Evolutionary conservation across 768 basidiomycete species (phyloP).

Genomic region (Boletus subcaerulescens): DNA sequence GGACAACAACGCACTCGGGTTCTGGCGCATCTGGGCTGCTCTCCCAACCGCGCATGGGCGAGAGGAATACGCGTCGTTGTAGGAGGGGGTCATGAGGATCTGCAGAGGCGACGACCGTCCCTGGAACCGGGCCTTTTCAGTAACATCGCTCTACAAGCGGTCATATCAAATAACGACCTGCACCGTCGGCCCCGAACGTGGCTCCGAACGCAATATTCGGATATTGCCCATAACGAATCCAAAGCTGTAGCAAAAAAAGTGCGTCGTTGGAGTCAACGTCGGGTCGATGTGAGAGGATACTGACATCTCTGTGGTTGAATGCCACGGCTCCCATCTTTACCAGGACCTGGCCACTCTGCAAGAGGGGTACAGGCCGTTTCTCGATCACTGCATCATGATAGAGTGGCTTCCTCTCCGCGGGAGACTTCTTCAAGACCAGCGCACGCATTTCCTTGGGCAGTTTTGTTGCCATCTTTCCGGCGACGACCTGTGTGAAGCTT

Average conservation of each 20-base stretch:
- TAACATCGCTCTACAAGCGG: not conserved
- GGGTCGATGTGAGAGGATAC: constrained; percentile 1
- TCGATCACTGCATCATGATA: constrained; percentile 59
- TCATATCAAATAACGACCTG: constrained; percentile 48
- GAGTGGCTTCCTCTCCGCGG: constrained; percentile 37
- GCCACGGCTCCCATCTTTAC: constrained; percentile 67
- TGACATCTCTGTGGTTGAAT: constrained; percentile 77
- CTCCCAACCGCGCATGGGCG: constrained; percentile 77
- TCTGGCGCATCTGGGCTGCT: constrained; percentile 63
- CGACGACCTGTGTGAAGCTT: too few species aligned
- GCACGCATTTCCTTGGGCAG: constrained; percentile 46
- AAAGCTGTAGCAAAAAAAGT: constrained; percentile 45
- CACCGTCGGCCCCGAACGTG: constrained; percentile 70
- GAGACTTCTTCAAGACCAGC: constrained; percentile 46
- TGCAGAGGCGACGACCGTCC: constrained; percentile 58
- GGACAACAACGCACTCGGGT: constrained; percentile 41
- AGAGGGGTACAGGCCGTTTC: constrained; percentile 44
- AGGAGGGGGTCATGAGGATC: constrained; percentile 55
- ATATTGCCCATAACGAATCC: constrained; percentile 70
- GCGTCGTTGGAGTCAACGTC: not conserved
- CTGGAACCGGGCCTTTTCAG: constrained; percentile 35
- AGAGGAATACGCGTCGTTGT: constrained; percentile 67
- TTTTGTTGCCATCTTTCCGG: not conserved
- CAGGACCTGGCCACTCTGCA: constrained; percentile 57
- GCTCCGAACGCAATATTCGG: constrained; percentile 58